Evolutionary conservation across 2,329 filamentous ascomycete genomes (phyloP).

Genomic region (Colletotrichum agaves): DNA sequence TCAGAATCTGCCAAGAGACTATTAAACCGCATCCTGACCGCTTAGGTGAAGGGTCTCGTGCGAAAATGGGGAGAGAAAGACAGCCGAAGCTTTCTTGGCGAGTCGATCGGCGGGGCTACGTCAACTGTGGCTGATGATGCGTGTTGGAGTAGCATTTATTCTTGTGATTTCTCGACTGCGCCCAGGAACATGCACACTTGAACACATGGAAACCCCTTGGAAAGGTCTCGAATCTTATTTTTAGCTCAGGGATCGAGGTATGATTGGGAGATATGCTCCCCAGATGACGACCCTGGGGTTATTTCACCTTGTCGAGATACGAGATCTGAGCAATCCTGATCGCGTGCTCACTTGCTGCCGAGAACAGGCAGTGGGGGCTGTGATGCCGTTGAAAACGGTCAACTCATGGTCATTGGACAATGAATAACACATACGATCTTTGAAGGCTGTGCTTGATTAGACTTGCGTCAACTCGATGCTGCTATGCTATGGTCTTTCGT

Average conservation of each 20-base stretch:
- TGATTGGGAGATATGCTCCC: constrained; percentile 21
- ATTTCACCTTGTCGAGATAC: constrained; percentile 16
- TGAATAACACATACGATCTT: neutral
- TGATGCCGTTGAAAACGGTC: constrained; percentile 3
- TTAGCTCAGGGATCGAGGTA: constrained; percentile 13
- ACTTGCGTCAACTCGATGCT: neutral
- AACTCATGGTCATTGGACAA: neutral
- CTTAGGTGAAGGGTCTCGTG: constrained; percentile 1
- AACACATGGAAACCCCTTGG: constrained; percentile 1
- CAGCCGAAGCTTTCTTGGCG: constrained; percentile 36
- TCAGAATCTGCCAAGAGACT: constrained; percentile 13
- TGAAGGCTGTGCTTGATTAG: constrained; percentile 15
- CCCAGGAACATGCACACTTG: neutral
- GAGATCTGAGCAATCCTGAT: constrained; percentile 20
- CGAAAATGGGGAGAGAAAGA: constrained; percentile 5
- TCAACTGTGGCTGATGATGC: constrained; percentile 33
- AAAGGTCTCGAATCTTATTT: constrained; percentile 19
- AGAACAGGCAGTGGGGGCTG: neutral
- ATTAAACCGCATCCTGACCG: neutral
- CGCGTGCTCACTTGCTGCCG: constrained; percentile 12
- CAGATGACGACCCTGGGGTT: neutral
- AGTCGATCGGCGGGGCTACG: constrained; percentile 30
- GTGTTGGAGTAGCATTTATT: constrained; percentile 6
- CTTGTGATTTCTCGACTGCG: constrained; percentile 8
- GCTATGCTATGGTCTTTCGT: neutral